A percentile compares a stretch with the other conserved stretches of the same genome.
phyloP scores from a whole-genome alignment of 768 basidiomycete genomes.

The Rhizopogon roseolus region DNA sequence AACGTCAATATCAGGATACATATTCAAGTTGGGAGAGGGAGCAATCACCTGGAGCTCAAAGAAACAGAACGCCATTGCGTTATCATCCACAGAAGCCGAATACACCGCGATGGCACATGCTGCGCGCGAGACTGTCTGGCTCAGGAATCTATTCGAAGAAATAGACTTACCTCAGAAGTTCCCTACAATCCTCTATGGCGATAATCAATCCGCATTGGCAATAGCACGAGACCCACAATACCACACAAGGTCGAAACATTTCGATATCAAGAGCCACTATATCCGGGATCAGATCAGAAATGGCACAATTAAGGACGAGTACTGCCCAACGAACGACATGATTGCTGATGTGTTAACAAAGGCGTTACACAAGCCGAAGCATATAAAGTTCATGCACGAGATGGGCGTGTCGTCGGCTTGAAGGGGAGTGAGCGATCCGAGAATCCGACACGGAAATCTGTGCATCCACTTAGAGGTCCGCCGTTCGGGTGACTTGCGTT shows the following conservation, averaged over 20 bases:
- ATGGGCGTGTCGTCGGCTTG: conserved; percentile 7
- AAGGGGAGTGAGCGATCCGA: conserved; percentile 22
- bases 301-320: not conserved
- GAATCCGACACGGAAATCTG: no score
- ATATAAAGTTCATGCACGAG: not conserved
- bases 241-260: conserved; percentile 30
- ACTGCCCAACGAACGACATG: conserved; percentile 12
- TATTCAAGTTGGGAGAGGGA: conserved; percentile 24
- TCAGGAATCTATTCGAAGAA: conserved; percentile 4
- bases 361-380: not conserved
- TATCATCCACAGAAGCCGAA: not conserved
- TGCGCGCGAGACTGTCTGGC: conserved; percentile 7
- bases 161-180: conserved; percentile 3
- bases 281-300: conserved; percentile 18
- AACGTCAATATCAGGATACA: conserved; percentile 17
- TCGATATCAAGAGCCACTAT: conserved; percentile 28
- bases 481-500: no score
- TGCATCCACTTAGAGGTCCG: no score
- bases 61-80: conserved; percentile 27
- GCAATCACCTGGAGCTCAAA: conserved; percentile 23
- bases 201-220: conserved; percentile 26
- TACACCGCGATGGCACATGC: conserved; percentile 5
- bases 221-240: conserved; percentile 19
- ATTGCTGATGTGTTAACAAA: conserved; percentile 15
- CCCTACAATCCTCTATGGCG: conserved; percentile 14